Evolutionary conservation across 805 yeast genomes (phyloP), one percentile per base, ranked within the genome.

Genomic region (Metschnikowia reukaufii): DNA sequence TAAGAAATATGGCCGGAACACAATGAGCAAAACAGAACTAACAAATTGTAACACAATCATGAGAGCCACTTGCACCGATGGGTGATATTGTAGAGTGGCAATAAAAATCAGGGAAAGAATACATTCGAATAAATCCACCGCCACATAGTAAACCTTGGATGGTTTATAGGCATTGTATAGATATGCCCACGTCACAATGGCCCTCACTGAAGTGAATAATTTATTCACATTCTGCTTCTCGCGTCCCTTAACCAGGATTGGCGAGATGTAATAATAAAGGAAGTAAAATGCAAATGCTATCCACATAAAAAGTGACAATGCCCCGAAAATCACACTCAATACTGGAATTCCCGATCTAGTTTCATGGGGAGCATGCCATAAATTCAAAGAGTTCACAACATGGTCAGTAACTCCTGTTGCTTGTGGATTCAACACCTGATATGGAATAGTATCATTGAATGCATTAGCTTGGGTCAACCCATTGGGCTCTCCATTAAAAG

Each of bases 141-240:
- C 52, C 12, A 72, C 67, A 51, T 63, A 78, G 42, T 59, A 62
- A 1, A 73, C 66, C 48, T 64, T 62, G 13, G 65, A 58, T 1
- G 83, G 81, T 19, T 70, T 66, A 56, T 72, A 76, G 15, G 65
- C 62, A 44, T 69, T 66, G 57, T 78, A 79, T 19, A 68, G 55
- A 39, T 65, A 63, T 4, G 76, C 70, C 82, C 82, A 80, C 2
- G 71, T 44, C 42, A 77, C 64, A 33, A 79, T 71, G 5, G 72
- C 62, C 43, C 66, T 70, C 45, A 77, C 63, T 1, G 82, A 77
- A 3, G 81, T 72, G 54, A 79, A 80, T 4, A 79, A 54, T 49
- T 62, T 61, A 3, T 64, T 44, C 15, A 66, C 53, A 10, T 59
- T 63, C 16, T 51, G 51, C 45, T 53, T 47, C 2, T 27, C 39